A percentile compares a stretch with the other conserved stretches of the same genome.
Evolutionary conservation across 805 yeast genomes (phyloP).

Genomic region (Lipomyces mesembrius): DNA sequence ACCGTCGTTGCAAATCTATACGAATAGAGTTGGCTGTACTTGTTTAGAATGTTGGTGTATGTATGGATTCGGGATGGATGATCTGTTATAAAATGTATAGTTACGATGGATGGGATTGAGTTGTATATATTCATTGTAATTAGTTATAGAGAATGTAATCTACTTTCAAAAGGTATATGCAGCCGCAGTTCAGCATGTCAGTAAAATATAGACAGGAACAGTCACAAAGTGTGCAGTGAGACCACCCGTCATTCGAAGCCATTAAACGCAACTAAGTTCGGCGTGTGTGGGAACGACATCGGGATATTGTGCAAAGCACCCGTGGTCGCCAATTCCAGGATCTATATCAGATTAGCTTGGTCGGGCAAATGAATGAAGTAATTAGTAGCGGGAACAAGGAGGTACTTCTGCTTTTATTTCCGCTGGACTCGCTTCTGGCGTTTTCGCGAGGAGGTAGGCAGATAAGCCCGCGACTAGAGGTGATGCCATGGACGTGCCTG

Average conservation of each 20-base stretch:
- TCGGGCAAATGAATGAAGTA: too few species aligned
- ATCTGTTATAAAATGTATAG: background rate
- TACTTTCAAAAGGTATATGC: background rate
- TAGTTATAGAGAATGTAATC: background rate
- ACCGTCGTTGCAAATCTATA: background rate
- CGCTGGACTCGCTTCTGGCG: conserved; percentile 30
- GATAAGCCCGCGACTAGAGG: conserved; percentile 94
- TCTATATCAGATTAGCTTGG: conserved; percentile 2
- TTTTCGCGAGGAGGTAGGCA: conserved; percentile 55
- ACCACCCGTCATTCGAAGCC: conserved; percentile 4
- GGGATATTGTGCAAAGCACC: conserved; percentile 14
- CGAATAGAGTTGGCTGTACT: background rate
- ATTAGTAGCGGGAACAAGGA: background rate
- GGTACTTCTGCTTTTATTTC: conserved; percentile 38
- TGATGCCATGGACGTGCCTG: conserved; percentile 96
- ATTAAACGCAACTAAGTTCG: conserved; percentile 22
- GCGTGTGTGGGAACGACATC: conserved; percentile 9
- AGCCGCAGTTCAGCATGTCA: background rate
- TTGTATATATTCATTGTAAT: background rate
- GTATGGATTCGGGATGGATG: background rate
- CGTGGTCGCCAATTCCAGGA: conserved; percentile 15
- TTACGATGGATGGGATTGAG: background rate
- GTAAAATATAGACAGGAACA: background rate
- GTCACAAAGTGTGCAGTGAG: background rate
- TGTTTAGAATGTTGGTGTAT: background rate